Evolutionary conservation across 2,329 filamentous ascomycete species (phyloP).

Genomic region (Fusarium torreyae): DNA sequence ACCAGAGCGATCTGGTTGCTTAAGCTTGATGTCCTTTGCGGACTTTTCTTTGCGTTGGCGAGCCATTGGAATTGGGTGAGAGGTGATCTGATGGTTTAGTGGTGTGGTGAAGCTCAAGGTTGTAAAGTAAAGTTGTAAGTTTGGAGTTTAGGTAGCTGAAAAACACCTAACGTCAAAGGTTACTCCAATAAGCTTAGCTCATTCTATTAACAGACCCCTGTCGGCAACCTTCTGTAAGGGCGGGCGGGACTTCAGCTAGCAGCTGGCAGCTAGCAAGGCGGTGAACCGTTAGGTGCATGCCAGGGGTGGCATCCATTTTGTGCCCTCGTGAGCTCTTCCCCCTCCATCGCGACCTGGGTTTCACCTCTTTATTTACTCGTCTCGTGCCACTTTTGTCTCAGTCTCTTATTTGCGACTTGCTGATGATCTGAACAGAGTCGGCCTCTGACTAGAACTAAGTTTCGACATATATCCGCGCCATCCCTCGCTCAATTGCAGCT

Average conservation of each 20-base stretch:
- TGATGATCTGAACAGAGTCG: conserved; percentile 9
- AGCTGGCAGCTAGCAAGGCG: conserved; percentile 21
- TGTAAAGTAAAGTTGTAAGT: conserved; percentile 7
- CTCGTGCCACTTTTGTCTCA: conserved; percentile 35
- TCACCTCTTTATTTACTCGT: conserved; percentile 29
- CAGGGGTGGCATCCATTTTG: conserved; percentile 36
- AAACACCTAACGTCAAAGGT: conserved; percentile 14
- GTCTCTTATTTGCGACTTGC: conserved; percentile 13
- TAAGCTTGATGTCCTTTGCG: conserved; percentile 70
- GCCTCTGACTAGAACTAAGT: conserved; percentile 3
- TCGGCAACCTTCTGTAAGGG: conserved; percentile 30
- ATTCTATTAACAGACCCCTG: conserved; percentile 2
- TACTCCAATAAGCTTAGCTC: conserved; percentile 28
- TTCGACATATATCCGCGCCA: conserved; percentile 5
- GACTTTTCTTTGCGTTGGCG: conserved; percentile 65
- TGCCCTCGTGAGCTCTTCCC: conserved; percentile 35
- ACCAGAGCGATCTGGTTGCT: conserved; percentile 77
- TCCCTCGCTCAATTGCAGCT: conserved; percentile 8
- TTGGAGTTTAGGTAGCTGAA: conserved; percentile 12
- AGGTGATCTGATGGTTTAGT: conserved; percentile 8
- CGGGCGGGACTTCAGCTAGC: conserved; percentile 18
- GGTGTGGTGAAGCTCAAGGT: conserved; percentile 23
- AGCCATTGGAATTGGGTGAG: conserved; percentile 58
- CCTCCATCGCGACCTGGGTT: conserved; percentile 27
- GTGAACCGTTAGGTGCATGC: conserved; percentile 31